These are phyloP conservation scores for Macrolepiota albuminosa DNA, from an alignment of 768 basidiomycete species.

Conservation along the genomic window DNA sequence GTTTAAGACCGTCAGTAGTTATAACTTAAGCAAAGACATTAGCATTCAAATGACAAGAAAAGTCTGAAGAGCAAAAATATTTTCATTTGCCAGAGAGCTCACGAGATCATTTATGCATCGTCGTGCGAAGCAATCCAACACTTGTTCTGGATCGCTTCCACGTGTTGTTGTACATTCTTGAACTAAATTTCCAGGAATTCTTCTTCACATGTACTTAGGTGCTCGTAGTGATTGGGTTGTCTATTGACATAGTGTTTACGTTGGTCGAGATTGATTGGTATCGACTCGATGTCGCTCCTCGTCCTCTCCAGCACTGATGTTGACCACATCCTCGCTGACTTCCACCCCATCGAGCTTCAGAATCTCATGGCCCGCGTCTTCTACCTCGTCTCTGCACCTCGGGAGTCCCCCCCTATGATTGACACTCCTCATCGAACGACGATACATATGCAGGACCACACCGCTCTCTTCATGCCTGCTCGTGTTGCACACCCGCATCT, in stretches of 20 bases:
- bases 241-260: background rate
- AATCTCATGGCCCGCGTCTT: constrained; percentile 59
- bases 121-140: background rate
- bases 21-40: too few relatives aligned
- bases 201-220: background rate
- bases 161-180: background rate
- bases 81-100: too few relatives aligned
- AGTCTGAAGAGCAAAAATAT: too few relatives aligned
- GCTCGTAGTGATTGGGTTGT: background rate
- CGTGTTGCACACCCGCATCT: constrained; percentile 31
- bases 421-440: constrained; percentile 57
- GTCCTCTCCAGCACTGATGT: constrained; percentile 64
- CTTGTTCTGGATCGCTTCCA: background rate
- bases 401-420: constrained; percentile 14
- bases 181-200: background rate
- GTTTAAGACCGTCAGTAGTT: too few relatives aligned
- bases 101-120: background rate
- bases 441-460: constrained; percentile 50
- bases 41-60: too few relatives aligned
- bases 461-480: constrained; percentile 81
- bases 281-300: constrained; percentile 39
- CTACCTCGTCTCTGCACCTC: constrained; percentile 33
- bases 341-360: constrained; percentile 44
- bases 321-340: constrained; percentile 36
- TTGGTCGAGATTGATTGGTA: background rate